phyloP scores from a whole-genome alignment of 1,284 basidiomycete species.

The Tilletiaria anomala region DNA sequence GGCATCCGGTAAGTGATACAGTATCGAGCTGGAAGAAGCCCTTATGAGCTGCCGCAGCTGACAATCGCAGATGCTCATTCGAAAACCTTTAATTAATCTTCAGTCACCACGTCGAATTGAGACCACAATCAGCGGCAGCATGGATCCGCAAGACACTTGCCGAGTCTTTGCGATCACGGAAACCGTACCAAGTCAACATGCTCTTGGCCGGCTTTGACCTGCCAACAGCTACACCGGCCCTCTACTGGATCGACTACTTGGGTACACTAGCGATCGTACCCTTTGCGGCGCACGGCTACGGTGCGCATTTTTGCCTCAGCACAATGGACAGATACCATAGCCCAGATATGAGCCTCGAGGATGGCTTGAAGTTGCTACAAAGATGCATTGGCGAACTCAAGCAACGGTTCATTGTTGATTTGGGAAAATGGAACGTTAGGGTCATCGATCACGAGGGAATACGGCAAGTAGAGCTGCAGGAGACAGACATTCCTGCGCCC shows the following conservation, averaged over 20 bases:
- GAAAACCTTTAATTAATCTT: neutral
- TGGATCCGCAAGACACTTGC: constrained; percentile 89
- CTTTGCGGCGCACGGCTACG: constrained; percentile 90
- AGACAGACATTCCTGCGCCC: neutral
- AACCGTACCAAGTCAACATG: constrained; percentile 81
- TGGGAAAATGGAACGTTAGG: constrained; percentile 71
- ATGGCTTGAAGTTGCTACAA: constrained; percentile 66
- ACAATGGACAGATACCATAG: constrained; percentile 68
- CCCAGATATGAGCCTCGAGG: constrained; percentile 64
- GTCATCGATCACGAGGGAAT: constrained; percentile 85
- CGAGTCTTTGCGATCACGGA: constrained; percentile 70
- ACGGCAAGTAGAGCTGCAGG: neutral
- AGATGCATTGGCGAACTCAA: constrained; percentile 78
- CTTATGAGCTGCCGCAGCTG: neutral
- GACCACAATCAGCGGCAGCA: constrained; percentile 74
- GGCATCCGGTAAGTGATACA: constrained; percentile 65
- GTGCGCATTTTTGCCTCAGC: constrained; percentile 77
- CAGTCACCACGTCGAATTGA: constrained; percentile 56
- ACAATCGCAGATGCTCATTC: neutral
- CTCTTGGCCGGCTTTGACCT: constrained; percentile 84
- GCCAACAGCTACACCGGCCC: constrained; percentile 48
- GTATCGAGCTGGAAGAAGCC: neutral
- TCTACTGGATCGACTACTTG: constrained; percentile 94
- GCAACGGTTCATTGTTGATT: constrained; percentile 57
- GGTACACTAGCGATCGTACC: constrained; percentile 78